These are phyloP conservation scores for Chernovozyma sophiae-reginae DNA, from an alignment of 1,139 yeast species.

Conservation along the genomic window DNA sequence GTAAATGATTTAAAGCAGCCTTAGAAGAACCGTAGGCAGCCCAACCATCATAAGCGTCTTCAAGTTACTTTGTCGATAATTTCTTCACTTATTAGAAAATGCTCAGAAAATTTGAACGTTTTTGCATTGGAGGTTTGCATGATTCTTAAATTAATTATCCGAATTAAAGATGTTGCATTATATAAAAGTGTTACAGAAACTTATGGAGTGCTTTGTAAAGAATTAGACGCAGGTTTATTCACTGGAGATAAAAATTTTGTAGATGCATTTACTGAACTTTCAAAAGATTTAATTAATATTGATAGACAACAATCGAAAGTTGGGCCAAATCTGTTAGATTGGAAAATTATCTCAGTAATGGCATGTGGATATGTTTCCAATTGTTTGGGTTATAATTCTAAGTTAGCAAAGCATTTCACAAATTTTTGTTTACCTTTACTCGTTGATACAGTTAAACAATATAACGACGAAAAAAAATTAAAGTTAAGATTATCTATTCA, in stretches of 20 bases:
- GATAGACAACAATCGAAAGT: slow-evolving; percentile 10
- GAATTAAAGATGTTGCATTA: slow-evolving; percentile 52
- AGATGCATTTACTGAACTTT: slow-evolving; percentile 41
- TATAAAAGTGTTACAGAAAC: slow-evolving; percentile 49
- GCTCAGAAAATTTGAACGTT: slow-evolving; percentile 79
- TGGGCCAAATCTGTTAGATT: slow-evolving; percentile 40
- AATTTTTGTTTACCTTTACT: slow-evolving; percentile 39
- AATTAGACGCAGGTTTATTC: slow-evolving; percentile 65
- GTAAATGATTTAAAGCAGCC: slow-evolving; percentile 84
- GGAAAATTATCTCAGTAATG: slow-evolving; percentile 46
- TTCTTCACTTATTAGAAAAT: slow-evolving; percentile 64
- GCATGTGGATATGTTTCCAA: slow-evolving; percentile 42
- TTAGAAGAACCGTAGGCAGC: slow-evolving; percentile 87
- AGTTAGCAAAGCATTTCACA: slow-evolving; percentile 34
- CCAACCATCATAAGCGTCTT: slow-evolving; percentile 76
- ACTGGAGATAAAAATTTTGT: slow-evolving; percentile 68
- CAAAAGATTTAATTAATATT: slow-evolving; percentile 29
- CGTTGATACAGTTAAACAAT: slow-evolving; percentile 24
- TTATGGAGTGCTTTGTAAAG: slow-evolving; percentile 57
- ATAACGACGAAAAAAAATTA: slow-evolving; percentile 16
- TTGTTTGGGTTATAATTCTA: slow-evolving; percentile 41
- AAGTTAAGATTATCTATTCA: slow-evolving; percentile 20
- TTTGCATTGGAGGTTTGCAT: slow-evolving; percentile 62
- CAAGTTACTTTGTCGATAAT: slow-evolving; percentile 76
- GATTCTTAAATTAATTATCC: slow-evolving; percentile 43